Evolutionary conservation across 495 filamentous ascomycete genomes (phyloP), one percentile per base, ranked within the genome.

Genomic region (Penicillium psychrofluorescens): DNA sequence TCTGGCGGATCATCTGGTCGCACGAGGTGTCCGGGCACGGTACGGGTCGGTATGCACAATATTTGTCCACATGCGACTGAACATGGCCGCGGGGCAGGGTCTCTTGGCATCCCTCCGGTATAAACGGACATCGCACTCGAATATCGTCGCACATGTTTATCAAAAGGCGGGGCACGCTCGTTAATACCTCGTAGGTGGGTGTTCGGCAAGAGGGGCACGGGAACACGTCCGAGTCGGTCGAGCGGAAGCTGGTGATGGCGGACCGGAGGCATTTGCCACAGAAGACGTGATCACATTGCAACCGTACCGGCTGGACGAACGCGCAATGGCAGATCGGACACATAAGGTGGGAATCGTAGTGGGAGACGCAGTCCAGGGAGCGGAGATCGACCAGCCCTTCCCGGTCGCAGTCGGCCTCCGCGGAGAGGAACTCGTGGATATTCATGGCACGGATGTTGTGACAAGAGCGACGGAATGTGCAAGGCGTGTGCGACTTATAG

Each of bases 281-380:
- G 67, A 95, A 94, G 29, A 79, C 72, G 60, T 86, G 82, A 41
- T 82, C 85, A 56, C 88, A 95, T 43, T 71, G 61, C 14, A 89
- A 77, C 35, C 78, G 80, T n/a, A 86, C 70, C 0, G 88, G 86
- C 11, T 78, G 63, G 31, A 88, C 66, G 41, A 90, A 84, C 10
- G 88, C 78, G 27, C 79, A 80, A 48, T 81, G 84, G 59, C 88
- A 95, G 43, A 95, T 89, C 8, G 87, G 77, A 50, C 88, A 95
- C 62, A 88, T 77, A 12, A 94, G 76, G 48, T 90, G 86, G 47
- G 83, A 76, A 62, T 94, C 88, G 46, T 84, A 77, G 29, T 65
- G 56, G 14, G 70, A 72, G 40, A 83, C 70, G 61, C 90, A 88
- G 31, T 88, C 85, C 44, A 95, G 72, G 13, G 70, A 58, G 44